These are phyloP conservation scores for Saccharomycopsis schoenii DNA, from an alignment of 805 yeast genomes.

Conservation along the genomic window DNA sequence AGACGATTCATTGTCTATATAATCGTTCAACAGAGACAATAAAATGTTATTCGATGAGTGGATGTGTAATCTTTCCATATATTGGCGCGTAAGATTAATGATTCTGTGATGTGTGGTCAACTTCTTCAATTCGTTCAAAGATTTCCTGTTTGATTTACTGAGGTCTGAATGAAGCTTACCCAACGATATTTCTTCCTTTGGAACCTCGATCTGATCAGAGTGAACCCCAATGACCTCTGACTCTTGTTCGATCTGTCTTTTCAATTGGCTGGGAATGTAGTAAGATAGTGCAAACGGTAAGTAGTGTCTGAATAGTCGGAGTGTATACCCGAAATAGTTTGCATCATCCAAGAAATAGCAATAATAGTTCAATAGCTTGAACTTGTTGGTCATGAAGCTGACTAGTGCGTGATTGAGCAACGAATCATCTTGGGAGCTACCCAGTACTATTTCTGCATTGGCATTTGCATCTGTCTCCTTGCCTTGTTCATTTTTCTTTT, in stretches of 20 bases:
- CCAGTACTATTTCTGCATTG: background rate
- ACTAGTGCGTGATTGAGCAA: constrained; percentile 2
- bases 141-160: background rate
- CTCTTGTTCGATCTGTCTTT: background rate
- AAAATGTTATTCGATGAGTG: background rate
- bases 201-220: background rate
- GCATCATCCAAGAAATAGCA: constrained; percentile 36
- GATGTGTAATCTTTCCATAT: background rate
- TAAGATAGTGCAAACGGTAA: constrained; percentile 72
- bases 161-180: background rate
- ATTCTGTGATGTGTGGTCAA: background rate
- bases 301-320: constrained; percentile 41
- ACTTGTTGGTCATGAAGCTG: constrained; percentile 8
- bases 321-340: constrained; percentile 53
- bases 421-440: background rate
- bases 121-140: background rate
- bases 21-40: background rate
- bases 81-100: background rate
- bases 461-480: background rate
- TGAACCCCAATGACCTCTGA: constrained; percentile 4
- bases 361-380: constrained; percentile 7
- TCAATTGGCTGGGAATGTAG: constrained; percentile 40
- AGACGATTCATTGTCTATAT: background rate
- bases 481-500: background rate
- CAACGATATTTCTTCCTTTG: background rate